Base-by-base conservation (phyloP, 352 stramenopile species). In the Hyaloperonospora arabidopsidis region DNA sequence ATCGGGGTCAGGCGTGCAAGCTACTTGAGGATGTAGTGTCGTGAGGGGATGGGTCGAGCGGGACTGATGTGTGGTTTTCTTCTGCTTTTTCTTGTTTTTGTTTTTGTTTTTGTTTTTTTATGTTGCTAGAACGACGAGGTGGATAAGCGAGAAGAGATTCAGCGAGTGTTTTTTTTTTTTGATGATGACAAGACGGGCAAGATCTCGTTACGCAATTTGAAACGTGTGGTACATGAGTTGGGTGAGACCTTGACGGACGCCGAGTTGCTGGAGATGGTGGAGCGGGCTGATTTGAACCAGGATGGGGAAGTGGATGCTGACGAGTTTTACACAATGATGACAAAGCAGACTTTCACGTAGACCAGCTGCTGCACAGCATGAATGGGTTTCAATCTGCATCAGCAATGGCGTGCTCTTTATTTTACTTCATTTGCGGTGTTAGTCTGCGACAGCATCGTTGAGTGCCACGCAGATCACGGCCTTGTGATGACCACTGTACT, bases 191-290 rank as follows among this genome's bases (percentile, higher is more conserved):
- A 98, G 60, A 96, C 89, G 52, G 96, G 96, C 17, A 98, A 97
- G 61, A 98, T 99, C 64, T 96, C 87, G 34, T 87, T 98, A 61
- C 81, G 87, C 22, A 98, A 99, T 73, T 83, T 99, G 54, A 99
- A 98, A 68, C 82, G 95, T 55, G 93, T 99, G 32, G 95, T 96
- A 17, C 97, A 97, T 57, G 96, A 99, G 67, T 76, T 99, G n/a
- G 96, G 96, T 35, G 96, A 99, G 79, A 97, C 91, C 59, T 98
- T 99, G 86, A 98, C 94, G 19, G 93, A 98, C 68, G 95, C 98
- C 52, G 97, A 99, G 81, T 72, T 99, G 60, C 85, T 98, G 47
- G 95, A 99, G 74, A 99, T 99, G 96, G 98, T 99, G 60, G 95
- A 98, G 69, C 82, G 97, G 45, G 96, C 96, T 0, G 90, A 98